Conservation (phyloP, 306 rosid genomes). For the Corylus avellana region DNA sequence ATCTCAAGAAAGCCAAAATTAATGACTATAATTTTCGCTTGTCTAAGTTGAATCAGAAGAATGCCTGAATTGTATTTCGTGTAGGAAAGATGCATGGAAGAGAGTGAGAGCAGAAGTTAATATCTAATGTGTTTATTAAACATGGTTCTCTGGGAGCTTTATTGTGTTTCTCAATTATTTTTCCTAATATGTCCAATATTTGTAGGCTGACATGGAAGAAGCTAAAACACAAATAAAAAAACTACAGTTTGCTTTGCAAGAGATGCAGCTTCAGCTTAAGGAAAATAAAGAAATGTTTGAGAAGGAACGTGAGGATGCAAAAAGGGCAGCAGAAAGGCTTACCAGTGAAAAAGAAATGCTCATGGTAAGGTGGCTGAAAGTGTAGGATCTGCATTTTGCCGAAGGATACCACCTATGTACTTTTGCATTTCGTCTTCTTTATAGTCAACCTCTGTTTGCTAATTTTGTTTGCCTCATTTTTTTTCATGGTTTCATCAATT, state of each 20-base stretch:
- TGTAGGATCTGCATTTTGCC: slow-evolving; percentile 14
- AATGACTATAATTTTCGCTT: background rate
- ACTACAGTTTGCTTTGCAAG: slow-evolving; percentile 82
- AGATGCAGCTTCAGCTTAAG: slow-evolving; percentile 76
- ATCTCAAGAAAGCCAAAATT: slow-evolving; percentile 26
- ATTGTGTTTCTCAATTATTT: slow-evolving; percentile 10
- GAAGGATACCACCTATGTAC: slow-evolving; percentile 10
- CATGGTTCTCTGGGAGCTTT: slow-evolving; percentile 14
- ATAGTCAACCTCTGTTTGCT: slow-evolving; percentile 78
- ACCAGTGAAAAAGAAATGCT: slow-evolving; percentile 87
- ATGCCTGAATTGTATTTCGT: background rate
- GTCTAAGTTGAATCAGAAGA: background rate
- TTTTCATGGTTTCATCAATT: slow-evolving; percentile 85
- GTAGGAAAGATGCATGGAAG: background rate
- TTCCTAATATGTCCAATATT: slow-evolving; percentile 12
- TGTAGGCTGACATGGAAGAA: slow-evolving; percentile 89
- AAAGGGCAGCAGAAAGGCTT: slow-evolving; percentile 73
- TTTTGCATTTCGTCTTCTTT: slow-evolving; percentile 24
- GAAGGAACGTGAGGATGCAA: slow-evolving; percentile 70
- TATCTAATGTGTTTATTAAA: background rate
- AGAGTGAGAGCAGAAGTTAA: background rate
- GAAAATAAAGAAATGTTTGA: slow-evolving; percentile 71
- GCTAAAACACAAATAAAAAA: slow-evolving; percentile 78
- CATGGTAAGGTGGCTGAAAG: slow-evolving; percentile 61
- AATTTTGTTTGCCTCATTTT: slow-evolving; percentile 66